A percentile compares a stretch with the other conserved stretches of the same genome.
These are phyloP conservation scores for Hirschfeldia incana DNA, from an alignment of 345 rosid genomes.

Conservation along the genomic window DNA sequence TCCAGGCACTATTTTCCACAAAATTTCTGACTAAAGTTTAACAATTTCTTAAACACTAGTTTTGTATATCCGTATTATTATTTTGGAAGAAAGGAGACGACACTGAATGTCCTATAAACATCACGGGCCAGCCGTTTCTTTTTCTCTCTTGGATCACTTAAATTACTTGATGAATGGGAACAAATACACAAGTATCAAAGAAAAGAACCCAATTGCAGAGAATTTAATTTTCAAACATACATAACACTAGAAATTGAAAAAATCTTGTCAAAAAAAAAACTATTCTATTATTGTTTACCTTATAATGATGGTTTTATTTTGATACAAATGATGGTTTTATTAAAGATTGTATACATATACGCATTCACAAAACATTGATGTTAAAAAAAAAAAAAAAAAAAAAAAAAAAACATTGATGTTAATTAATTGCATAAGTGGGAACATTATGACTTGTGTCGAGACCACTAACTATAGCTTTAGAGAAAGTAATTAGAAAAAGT, in stretches of 20 bases:
- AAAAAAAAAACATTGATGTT: slow-evolving; percentile 2
- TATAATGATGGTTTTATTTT: neutral
- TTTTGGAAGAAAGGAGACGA: neutral
- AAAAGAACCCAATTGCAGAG: neutral
- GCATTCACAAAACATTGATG: slow-evolving; percentile 9
- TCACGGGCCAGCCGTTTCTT: neutral
- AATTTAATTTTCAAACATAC: neutral
- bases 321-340: neutral
- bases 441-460: slow-evolving; percentile 25
- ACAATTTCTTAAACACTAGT: neutral
- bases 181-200: neutral
- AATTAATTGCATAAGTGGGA: slow-evolving; percentile 28
- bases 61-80: neutral
- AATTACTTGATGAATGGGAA: neutral
- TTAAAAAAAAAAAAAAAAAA: no score
- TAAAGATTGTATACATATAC: neutral
- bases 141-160: neutral
- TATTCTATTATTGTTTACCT: neutral
- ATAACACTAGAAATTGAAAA: neutral
- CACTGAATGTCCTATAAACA: neutral
- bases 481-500: slow-evolving; percentile 19
- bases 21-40: neutral
- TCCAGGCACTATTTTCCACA: neutral
- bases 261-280: neutral
- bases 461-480: slow-evolving; percentile 47